Evolutionary conservation across 371 early-diverging fungal species (phyloP), one percentile per base, ranked within the genome.

Genomic region (Haplosporangium sp.): DNA sequence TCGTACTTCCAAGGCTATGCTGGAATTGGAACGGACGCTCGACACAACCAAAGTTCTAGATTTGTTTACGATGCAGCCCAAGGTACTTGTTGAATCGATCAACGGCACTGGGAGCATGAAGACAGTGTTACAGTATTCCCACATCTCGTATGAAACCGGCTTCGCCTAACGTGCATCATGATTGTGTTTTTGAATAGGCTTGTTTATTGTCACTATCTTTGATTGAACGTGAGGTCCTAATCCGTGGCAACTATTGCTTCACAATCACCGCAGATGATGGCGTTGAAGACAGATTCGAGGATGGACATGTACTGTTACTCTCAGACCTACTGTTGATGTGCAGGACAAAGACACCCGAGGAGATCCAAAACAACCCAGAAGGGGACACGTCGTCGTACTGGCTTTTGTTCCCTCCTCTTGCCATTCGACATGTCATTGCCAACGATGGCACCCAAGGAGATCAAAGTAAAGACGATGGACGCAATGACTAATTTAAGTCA

Each of bases 11-110:
- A 69, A 73, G 16, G 66, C 59, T 3, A 79, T 79, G 80, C 40
- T 48, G 55, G 73, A 64, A n/a, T 46, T 79, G 45, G 80, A 79
- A 51, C 55, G 57, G 16, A 47, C 64, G 6, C 62, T 79, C 5
- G 80, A 79, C 42, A 79, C 73, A 5, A 41, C 73, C 20, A 59
- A 62, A 36, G 69, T 68, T 13, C 55, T 79, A 29, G 80, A 79
- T 55, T 59, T 79, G 37, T 79, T 79, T 48, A 64, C 80, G 10
- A 79, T 79, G 80, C 73, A 79, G 52, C 80, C 80, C 41, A 79
- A 79, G 80, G 80, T 76, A 67, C 47, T 43, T 48, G 48, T 2
- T 8, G n/a, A 48, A n/a, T 48, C 45, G 23, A n/a, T 56, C 16
- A 40, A n/a, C n/a, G n/a, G n/a, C n/a, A n/a, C n/a, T n/a, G n/a